A percentile compares a stretch with the other conserved stretches of the same genome.
phyloP scores from a whole-genome alignment of 2,329 filamentous ascomycete species.

The Pleoardoris graminearum region DNA sequence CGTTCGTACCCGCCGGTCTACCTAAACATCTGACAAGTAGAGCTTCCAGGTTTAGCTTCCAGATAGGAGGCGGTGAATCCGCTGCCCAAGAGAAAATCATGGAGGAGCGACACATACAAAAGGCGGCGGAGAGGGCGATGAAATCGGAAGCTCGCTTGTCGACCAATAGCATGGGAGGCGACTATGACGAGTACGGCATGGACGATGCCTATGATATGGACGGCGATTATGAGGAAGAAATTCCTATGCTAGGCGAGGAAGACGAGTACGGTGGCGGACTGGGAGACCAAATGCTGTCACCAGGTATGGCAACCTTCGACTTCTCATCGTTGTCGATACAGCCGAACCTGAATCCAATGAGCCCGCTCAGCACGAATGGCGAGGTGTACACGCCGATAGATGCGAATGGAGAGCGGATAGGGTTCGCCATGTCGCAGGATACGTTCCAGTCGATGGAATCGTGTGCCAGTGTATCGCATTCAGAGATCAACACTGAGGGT shows the following conservation, averaged over 20 bases:
- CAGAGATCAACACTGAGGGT: neutral
- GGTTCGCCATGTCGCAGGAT: constrained; percentile 37
- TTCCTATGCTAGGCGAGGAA: constrained; percentile 57
- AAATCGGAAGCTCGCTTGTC: constrained; percentile 38
- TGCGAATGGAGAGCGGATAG: constrained; percentile 36
- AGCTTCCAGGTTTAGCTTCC: constrained; percentile 80
- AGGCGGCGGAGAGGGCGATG: constrained; percentile 64
- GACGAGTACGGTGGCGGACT: constrained; percentile 33
- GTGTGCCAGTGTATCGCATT: constrained; percentile 8
- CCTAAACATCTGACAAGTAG: constrained; percentile 61
- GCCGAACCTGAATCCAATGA: constrained; percentile 23
- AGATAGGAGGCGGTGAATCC: constrained; percentile 72
- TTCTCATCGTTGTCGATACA: constrained; percentile 38
- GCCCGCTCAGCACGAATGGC: constrained; percentile 26
- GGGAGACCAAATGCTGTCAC: constrained; percentile 31
- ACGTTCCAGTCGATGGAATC: constrained; percentile 25
- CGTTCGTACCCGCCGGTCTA: constrained; percentile 41
- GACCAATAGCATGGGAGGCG: constrained; percentile 42
- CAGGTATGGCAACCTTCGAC: constrained; percentile 38
- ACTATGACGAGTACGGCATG: constrained; percentile 45
- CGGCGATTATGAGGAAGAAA: constrained; percentile 68
- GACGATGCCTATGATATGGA: constrained; percentile 53
- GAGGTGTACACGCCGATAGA: constrained; percentile 35
- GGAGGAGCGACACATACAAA: constrained; percentile 72
- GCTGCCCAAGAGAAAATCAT: constrained; percentile 66